Conservation (phyloP, 257 asterid genomes). For the Capsicum baccatum region DNA sequence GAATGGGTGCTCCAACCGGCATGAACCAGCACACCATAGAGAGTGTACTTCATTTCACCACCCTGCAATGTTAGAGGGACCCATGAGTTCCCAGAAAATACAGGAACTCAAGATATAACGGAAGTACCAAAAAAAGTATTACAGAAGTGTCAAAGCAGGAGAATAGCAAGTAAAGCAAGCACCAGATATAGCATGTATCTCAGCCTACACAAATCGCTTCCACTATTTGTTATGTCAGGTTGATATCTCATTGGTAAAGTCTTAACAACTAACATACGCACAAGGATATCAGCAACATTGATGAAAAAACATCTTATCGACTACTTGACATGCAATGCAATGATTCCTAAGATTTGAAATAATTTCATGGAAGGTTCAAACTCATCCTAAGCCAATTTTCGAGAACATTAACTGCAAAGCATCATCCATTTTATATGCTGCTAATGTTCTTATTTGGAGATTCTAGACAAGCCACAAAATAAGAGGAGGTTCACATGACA, state of each 20-base stretch:
- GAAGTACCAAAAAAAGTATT: not conserved
- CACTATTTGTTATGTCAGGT: not conserved
- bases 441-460: slow-evolving; percentile 16
- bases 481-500: not conserved
- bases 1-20: slow-evolving; percentile 96
- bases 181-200: not conserved
- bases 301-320: not conserved
- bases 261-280: not conserved
- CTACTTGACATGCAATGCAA: slow-evolving; percentile 4
- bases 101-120: slow-evolving; percentile 5
- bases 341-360: not conserved
- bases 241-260: not conserved
- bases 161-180: slow-evolving; percentile 31
- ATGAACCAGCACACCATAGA: slow-evolving; percentile 97
- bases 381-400: not conserved
- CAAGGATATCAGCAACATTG: slow-evolving; percentile 15
- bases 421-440: not conserved
- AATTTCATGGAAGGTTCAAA: not conserved
- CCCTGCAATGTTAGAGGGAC: slow-evolving; percentile 54
- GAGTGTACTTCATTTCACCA: slow-evolving; percentile 84
- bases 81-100: slow-evolving; percentile 23
- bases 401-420: not conserved
- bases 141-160: slow-evolving; percentile 7
- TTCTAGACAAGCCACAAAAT: slow-evolving; percentile 21
- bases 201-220: not conserved